Percentiles rank a stretch among this genome's conserved stretches.
These are phyloP conservation scores for Termitomyces eurrhizus DNA, from an alignment of 768 basidiomycete genomes.

Conservation along the genomic window DNA sequence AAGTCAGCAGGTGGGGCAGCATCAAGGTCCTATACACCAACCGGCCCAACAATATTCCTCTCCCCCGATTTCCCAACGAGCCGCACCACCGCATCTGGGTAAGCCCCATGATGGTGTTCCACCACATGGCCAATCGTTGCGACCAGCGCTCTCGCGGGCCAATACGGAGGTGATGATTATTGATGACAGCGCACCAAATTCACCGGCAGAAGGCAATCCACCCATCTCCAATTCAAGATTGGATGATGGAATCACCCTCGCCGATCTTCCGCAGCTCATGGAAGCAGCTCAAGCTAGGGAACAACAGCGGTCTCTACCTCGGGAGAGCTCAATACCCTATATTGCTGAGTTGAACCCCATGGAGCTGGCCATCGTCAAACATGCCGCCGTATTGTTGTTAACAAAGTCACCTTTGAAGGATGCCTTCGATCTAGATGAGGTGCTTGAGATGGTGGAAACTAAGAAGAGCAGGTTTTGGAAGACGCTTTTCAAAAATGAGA, in stretches of 20 bases:
- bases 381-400: slow-evolving; percentile 81
- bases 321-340: slow-evolving; percentile 74
- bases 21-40: slow-evolving; percentile 29
- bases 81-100: slow-evolving; percentile 34
- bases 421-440: slow-evolving; percentile 86
- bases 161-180: slow-evolving; percentile 89
- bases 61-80: slow-evolving; percentile 24
- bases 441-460: slow-evolving; percentile 86
- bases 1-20: slow-evolving; percentile 33
- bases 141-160: slow-evolving; percentile 70
- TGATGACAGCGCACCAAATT: slow-evolving; percentile 73
- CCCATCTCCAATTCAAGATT: slow-evolving; percentile 24
- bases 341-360: slow-evolving; percentile 81
- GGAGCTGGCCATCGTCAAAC: slow-evolving; percentile 88
- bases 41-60: slow-evolving; percentile 24
- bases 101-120: slow-evolving; percentile 30
- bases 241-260: slow-evolving; percentile 88
- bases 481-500: slow-evolving; percentile 90
- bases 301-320: slow-evolving; percentile 78
- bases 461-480: slow-evolving; percentile 97
- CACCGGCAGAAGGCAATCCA: slow-evolving; percentile 51
- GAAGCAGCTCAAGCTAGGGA: slow-evolving; percentile 89
- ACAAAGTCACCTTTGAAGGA: slow-evolving; percentile 76
- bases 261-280: slow-evolving; percentile 91
- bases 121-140: slow-evolving; percentile 48